Base-by-base conservation (phyloP, 1,139 yeast species). In the Magnusiomyces sp. region DNA sequence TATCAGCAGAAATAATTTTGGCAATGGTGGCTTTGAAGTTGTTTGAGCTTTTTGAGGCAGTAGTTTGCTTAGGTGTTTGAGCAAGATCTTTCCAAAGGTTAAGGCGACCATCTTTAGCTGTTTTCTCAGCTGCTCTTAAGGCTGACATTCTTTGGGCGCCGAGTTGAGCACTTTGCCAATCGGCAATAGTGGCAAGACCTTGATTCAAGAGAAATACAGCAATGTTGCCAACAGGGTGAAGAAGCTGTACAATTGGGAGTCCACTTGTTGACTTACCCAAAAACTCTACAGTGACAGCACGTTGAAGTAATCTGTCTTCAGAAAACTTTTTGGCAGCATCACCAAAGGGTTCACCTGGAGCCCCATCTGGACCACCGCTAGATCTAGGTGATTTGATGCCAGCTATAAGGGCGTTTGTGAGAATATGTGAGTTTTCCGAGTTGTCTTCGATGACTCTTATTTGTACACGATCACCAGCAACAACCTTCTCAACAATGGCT, bases 121-220 rank as follows among this genome's bases (percentile, higher is more conserved):
- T 64, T 57, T 73, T 79, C 63, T 85, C 95, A 27, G 84, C 80
- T 52, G 72, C 75, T 63, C 95, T 76, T 51, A 83, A 72, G 32
- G 64, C 63, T 2, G 75, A 61, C 90, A 87, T 85, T 42, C 71
- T 71, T 39, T 73, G 67, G 5, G 89, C 71, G 2, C 95, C 95
- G 51, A 88, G 69, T 47, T 80, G 62, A n/a, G 78, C 66, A 1
- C 89, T 79, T 64, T 87, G 95, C 92, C 95, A 84, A 63, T 87
- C 95, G 20, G 82, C 79, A 50, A 86, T 78, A 57, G 80, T 81
- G 7, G 83, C 95, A 42, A 80, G 72, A 9, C 96, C 96, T 53
- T 72, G 73, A 54, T 76, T 79, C 55, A 87, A 72, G 55, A 87
- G 68, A 57, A 79, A 77, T 58, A 81, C 83, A 54, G 84, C 80